A percentile compares a stretch with the other conserved stretches of the same genome.
These are phyloP conservation scores for Ceriops decandra DNA, from an alignment of 345 rosid genomes.

Conservation along the genomic window DNA sequence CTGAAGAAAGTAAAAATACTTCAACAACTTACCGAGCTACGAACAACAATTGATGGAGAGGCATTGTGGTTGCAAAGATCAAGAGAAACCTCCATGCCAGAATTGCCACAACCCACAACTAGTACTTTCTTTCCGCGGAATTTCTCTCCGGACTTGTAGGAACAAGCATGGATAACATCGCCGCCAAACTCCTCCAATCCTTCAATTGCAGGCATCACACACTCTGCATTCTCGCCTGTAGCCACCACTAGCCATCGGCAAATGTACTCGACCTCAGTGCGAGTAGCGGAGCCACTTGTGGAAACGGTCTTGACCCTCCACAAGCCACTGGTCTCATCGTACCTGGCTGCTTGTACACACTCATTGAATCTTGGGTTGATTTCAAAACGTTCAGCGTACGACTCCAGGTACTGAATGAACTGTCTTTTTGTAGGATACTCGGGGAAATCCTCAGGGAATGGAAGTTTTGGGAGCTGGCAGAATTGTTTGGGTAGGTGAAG, in stretches of 20 bases:
- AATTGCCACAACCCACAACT: conserved; percentile 93
- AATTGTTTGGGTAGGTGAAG: conserved; percentile 84
- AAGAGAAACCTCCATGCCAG: conserved; percentile 95
- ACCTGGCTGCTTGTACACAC: conserved; percentile 72
- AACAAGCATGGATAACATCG: conserved; percentile 63
- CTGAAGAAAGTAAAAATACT: neutral
- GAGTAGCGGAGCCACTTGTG: conserved; percentile 23
- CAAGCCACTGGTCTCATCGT: conserved; percentile 68
- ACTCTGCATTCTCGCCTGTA: conserved; percentile 91
- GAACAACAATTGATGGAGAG: conserved; percentile 68
- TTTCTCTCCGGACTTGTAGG: conserved; percentile 77
- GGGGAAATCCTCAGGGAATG: conserved; percentile 70
- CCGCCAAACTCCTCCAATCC: conserved; percentile 67
- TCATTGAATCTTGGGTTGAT: conserved; percentile 79
- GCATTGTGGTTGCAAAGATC: conserved; percentile 76
- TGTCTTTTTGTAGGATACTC: conserved; percentile 67
- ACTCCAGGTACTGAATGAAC: conserved; percentile 71
- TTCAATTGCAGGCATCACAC: conserved; percentile 63
- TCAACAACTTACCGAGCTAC: conserved; percentile 66
- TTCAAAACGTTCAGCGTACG: conserved; percentile 55
- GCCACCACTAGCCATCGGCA: conserved; percentile 97
- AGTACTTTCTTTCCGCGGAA: conserved; percentile 62
- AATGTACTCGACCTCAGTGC: conserved; percentile 66
- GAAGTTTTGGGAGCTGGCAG: conserved; percentile 74
- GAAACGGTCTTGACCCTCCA: conserved; percentile 77